Conservation (phyloP, 192 early-diverging fungal species). For the Spizellomyces punctatus region DNA sequence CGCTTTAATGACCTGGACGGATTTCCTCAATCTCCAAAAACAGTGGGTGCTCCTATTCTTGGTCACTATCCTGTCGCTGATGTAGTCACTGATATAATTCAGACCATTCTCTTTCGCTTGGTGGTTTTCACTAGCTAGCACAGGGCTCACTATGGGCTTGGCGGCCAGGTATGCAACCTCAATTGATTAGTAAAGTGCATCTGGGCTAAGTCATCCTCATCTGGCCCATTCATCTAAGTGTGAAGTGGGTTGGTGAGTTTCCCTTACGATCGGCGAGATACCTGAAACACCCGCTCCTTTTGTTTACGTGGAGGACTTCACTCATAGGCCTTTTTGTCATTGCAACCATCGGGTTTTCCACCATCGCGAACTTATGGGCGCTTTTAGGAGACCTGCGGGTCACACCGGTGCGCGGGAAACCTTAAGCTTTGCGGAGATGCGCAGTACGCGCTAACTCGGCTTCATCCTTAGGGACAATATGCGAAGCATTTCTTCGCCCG, state of each 20-base stretch:
- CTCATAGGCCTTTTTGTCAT: slow-evolving; percentile 52
- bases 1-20: slow-evolving; percentile 48
- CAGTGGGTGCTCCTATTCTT: slow-evolving; percentile 12
- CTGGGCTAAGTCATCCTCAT: neutral
- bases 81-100: neutral
- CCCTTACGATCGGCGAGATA: neutral
- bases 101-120: slow-evolving; percentile 52
- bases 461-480: slow-evolving; percentile 9
- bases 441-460: no score
- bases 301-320: neutral
- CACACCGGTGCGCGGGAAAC: slow-evolving; percentile 21
- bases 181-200: neutral
- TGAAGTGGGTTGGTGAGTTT: slow-evolving; percentile 57
- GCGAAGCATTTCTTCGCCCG: slow-evolving; percentile 50
- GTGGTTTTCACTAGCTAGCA: slow-evolving; percentile 51
- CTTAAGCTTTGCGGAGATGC: no score
- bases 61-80: no score
- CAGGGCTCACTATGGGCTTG: slow-evolving; percentile 50
- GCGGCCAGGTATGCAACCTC: slow-evolving; percentile 34
- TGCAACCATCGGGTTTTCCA: slow-evolving; percentile 51
- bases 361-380: slow-evolving; percentile 52
- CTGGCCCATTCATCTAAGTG: slow-evolving; percentile 24
- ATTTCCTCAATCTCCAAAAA: slow-evolving; percentile 47
- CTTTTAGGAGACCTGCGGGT: slow-evolving; percentile 46
- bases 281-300: neutral